phyloP scores from a whole-genome alignment of 345 rosid genomes.

The Cardamine resedifolia region DNA sequence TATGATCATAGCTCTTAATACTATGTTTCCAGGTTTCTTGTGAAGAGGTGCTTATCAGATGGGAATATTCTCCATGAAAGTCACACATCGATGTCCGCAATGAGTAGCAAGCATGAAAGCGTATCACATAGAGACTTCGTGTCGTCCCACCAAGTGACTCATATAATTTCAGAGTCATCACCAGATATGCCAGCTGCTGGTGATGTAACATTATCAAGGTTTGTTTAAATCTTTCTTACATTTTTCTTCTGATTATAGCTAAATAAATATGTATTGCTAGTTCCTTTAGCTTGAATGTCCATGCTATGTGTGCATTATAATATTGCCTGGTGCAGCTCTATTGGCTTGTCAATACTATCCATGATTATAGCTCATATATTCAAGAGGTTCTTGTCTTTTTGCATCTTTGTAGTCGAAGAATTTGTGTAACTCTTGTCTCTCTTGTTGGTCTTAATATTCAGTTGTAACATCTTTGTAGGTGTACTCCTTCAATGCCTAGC shows the following conservation, averaged over 20 bases:
- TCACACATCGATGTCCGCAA: constrained; percentile 47
- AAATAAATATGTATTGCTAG: not conserved
- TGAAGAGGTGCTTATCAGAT: constrained; percentile 87
- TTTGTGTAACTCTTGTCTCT: not conserved
- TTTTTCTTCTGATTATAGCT: constrained; percentile 5
- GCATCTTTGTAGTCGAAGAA: constrained; percentile 14
- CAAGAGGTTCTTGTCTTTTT: constrained; percentile 15
- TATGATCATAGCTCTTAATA: constrained; percentile 3
- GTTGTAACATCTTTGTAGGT: constrained; percentile 44
- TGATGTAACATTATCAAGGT: constrained; percentile 78
- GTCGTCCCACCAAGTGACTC: constrained; percentile 46
- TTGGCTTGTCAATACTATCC: not conserved
- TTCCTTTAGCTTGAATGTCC: constrained; percentile 1
- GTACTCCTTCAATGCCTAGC: constrained; percentile 70
- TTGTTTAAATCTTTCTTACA: constrained; percentile 17
- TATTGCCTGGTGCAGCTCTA: not conserved
- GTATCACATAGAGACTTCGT: constrained; percentile 44
- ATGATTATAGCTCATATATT: constrained; percentile 1
- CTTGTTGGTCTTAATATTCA: constrained; percentile 16
- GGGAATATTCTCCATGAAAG: constrained; percentile 74
- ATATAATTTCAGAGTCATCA: constrained; percentile 71
- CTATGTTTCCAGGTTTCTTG: constrained; percentile 55
- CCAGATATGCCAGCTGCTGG: constrained; percentile 86
- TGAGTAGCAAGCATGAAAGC: constrained; percentile 49
- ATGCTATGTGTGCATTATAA: constrained; percentile 9